These are phyloP conservation scores for Pyronema omphalodes DNA, from an alignment of 495 filamentous ascomycete species.

Conservation along the genomic window DNA sequence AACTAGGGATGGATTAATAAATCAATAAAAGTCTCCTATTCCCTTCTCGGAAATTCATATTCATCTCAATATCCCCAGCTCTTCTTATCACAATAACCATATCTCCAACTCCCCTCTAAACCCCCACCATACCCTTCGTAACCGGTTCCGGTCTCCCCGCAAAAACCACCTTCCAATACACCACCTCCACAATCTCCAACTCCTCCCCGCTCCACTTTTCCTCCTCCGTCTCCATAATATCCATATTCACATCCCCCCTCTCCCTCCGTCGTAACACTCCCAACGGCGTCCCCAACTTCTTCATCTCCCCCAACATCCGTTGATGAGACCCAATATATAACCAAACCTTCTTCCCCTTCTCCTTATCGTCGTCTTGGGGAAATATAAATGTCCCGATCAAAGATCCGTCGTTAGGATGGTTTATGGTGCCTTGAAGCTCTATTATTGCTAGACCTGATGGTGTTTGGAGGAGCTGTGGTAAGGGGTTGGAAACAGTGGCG, in stretches of 20 bases:
- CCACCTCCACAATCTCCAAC: constrained; percentile 52
- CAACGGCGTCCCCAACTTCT: constrained; percentile 58
- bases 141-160: constrained; percentile 78
- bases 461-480: constrained; percentile 3
- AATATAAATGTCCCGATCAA: constrained; percentile 16
- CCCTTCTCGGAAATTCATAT: no score
- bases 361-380: constrained; percentile 9
- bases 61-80: no score
- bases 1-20: no score
- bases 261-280: constrained; percentile 47
- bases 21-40: no score
- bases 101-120: no score
- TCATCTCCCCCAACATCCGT: constrained; percentile 74
- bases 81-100: no score
- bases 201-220: constrained; percentile 18
- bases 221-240: constrained; percentile 16
- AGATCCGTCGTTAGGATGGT: constrained; percentile 13
- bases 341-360: constrained; percentile 36
- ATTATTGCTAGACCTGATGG: background rate
- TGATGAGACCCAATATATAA: constrained; percentile 81
- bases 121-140: background rate
- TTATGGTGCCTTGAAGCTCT: constrained; percentile 19
- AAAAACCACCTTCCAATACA: constrained; percentile 81
- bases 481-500: background rate
- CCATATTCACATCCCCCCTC: constrained; percentile 6